Base-by-base conservation (phyloP, 202 grass and related monocot species). In the Schoenoplectus triqueter region DNA sequence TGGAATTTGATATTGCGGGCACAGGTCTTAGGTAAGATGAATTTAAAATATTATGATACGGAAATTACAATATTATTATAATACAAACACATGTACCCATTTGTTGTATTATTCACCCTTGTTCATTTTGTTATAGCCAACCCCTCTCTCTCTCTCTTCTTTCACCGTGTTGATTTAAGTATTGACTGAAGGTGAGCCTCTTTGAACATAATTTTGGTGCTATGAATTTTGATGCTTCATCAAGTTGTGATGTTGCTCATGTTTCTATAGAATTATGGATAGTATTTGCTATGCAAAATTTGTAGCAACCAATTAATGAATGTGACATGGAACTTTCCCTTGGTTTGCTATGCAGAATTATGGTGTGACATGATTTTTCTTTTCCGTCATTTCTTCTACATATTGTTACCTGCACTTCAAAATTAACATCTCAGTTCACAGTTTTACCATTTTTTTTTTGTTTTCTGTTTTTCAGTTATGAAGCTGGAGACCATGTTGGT, bases 401-500 rank as follows among this genome's bases (percentile, higher is more conserved):
- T 74, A 44, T 42, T 44, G 74, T 13, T 55, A 10, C 31, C 75
- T 18, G 74, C 75, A 62, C 42, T 79, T 44, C 45, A 6, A 61
- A 77, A 18, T 79, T 79, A 76, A 6, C 50, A 21, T 55, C 4
- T 59, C 52, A 59, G 45, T 49, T 74, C 70, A 74, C 3, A 3
- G 46, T 52, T 17, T 74, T 74, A 74, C 47, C 70, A 11, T 74
- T 8, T 15, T 72, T 72, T 2, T 75, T 85, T 80, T 48, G 46
- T 17, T 49, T 86, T 44, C 48, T 73, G 51, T 47, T 86, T 92
- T 39, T 60, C 85, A 98, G 95, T 82, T 98, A 98, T 82, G 95
- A 98, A 87, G 86, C 95, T 2, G 95, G 95, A 40, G 95, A 98
- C 79, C 95, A 95, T 89, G 89, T 98, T 73, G 95, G 95, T 66